Percentiles rank a stretch among this genome's conserved stretches.
Conservation (phyloP, 768 basidiomycete species). For the Suillus decipiens region DNA sequence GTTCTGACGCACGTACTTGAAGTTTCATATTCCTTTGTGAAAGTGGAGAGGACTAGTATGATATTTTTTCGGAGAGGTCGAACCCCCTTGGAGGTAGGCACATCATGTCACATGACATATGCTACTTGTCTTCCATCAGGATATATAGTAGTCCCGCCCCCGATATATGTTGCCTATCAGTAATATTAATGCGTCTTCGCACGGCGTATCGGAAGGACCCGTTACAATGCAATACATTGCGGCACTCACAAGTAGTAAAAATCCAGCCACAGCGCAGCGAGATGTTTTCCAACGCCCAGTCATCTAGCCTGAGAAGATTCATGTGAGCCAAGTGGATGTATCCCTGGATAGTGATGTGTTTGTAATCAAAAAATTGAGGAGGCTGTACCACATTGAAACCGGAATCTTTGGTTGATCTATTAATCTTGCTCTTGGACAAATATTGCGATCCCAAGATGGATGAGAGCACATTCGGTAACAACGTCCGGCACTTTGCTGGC, state of each 20-base stretch:
- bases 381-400: background rate
- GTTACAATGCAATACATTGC: background rate
- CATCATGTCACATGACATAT: background rate
- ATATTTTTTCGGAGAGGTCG: background rate
- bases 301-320: slow-evolving; percentile 5
- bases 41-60: background rate
- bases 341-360: background rate
- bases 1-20: slow-evolving; percentile 1
- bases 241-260: background rate
- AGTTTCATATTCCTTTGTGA: background rate
- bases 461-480: background rate
- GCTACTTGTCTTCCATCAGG: background rate
- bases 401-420: background rate
- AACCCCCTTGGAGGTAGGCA: background rate
- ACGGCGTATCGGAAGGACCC: background rate
- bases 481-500: background rate
- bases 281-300: background rate
- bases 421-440: background rate
- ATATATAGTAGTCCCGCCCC: background rate
- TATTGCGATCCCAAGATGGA: background rate
- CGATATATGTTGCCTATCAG: background rate
- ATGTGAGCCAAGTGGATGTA: background rate
- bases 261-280: background rate
- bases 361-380: slow-evolving; percentile 1
- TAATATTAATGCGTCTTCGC: background rate